These are phyloP conservation scores for Alternaria atra DNA, from an alignment of 2,329 filamentous ascomycete genomes.

Conservation along the genomic window DNA sequence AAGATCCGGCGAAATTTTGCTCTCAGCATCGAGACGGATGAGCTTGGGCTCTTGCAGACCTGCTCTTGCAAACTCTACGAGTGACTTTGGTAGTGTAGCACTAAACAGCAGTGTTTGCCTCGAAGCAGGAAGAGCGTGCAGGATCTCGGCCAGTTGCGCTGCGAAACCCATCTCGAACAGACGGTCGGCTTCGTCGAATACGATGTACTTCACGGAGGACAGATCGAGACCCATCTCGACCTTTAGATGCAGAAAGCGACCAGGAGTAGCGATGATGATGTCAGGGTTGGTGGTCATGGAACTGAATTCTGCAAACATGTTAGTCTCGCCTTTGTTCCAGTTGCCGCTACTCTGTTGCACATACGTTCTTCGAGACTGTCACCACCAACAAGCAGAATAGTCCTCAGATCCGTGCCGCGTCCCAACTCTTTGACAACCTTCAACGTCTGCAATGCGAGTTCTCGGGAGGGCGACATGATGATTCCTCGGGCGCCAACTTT, in stretches of 20 bases:
- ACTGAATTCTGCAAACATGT: constrained; percentile 69
- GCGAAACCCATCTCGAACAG: constrained; percentile 99
- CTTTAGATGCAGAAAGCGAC: constrained; percentile 94
- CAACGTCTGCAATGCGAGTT: constrained; percentile 91
- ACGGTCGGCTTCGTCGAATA: constrained; percentile 97
- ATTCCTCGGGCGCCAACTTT: constrained; percentile 86
- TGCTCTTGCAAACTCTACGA: constrained; percentile 95
- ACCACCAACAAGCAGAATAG: constrained; percentile 90
- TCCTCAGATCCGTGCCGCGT: constrained; percentile 87
- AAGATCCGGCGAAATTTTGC: constrained; percentile 95
- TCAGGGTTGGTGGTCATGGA: constrained; percentile 95
- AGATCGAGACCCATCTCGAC: constrained; percentile 95
- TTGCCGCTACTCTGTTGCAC: constrained; percentile 7
- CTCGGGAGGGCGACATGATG: constrained; percentile 90
- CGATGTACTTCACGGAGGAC: constrained; percentile 90
- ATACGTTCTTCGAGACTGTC: constrained; percentile 87
- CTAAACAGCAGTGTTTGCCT: constrained; percentile 95
- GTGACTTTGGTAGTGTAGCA: constrained; percentile 88
- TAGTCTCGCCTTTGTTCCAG: background rate
- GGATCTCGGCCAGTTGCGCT: constrained; percentile 89
- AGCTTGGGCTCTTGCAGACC: constrained; percentile 92
- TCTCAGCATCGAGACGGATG: constrained; percentile 90
- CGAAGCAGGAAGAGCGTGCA: constrained; percentile 82
- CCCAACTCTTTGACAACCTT: constrained; percentile 97
- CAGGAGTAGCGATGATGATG: constrained; percentile 95